A percentile compares a stretch with the other conserved stretches of the same genome.
These are phyloP conservation scores for Botrytis deweyae DNA, from an alignment of 2,329 filamentous ascomycete genomes.

Conservation along the genomic window DNA sequence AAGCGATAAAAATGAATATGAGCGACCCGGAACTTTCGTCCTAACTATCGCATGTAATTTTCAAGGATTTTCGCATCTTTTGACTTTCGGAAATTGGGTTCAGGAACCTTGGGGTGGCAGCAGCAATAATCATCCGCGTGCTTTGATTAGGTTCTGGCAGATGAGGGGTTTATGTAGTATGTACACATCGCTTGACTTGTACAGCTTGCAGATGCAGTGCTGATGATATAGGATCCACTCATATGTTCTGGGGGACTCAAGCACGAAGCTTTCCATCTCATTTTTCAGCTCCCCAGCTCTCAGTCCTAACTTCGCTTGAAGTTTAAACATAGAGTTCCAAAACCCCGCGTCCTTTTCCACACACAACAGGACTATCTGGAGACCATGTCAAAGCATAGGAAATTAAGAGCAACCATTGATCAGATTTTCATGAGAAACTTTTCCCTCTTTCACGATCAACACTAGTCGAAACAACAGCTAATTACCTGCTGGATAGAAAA, in stretches of 20 bases:
- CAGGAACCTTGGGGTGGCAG: not conserved
- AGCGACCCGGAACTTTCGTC: not conserved
- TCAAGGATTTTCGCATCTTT: not conserved
- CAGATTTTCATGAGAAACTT: not conserved
- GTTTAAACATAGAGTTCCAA: not conserved
- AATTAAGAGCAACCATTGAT: not conserved
- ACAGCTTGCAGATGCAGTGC: not conserved
- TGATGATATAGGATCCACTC: not conserved
- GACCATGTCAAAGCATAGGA: not conserved
- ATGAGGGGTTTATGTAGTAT: not conserved
- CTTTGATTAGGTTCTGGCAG: not conserved
- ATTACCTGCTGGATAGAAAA: not conserved
- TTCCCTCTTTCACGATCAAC: not conserved
- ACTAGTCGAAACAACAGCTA: not conserved
- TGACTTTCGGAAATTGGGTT: not conserved
- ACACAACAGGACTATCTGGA: not conserved
- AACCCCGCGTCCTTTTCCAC: no score
- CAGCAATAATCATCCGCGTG: not conserved
- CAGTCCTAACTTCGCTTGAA: not conserved
- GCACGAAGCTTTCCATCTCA: not conserved
- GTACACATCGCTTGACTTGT: not conserved
- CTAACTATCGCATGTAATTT: not conserved
- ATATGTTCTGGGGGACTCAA: not conserved
- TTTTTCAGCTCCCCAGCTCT: not conserved
- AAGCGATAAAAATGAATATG: not conserved